Conservation (phyloP, 371 early-diverging fungal genomes). For the Thermomucor indicae-seudaticae region DNA sequence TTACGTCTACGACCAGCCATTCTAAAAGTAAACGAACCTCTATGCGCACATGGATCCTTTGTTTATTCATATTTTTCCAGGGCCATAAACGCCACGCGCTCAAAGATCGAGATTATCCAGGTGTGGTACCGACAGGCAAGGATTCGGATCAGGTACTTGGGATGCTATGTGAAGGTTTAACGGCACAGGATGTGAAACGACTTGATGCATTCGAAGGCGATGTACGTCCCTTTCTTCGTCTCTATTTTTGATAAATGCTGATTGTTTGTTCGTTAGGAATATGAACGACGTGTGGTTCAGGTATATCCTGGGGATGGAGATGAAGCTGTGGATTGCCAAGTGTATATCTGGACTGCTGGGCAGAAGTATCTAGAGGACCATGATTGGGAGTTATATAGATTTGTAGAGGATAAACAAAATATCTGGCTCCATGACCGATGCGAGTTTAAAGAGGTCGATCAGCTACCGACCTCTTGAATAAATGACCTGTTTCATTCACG, state of each 20-base stretch:
- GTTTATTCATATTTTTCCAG: slow-evolving; percentile 8
- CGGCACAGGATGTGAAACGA: slow-evolving; percentile 16
- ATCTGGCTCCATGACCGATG: slow-evolving; percentile 21
- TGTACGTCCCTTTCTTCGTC: too few species aligned
- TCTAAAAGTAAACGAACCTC: slow-evolving; percentile 23
- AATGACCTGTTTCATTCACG: too few species aligned
- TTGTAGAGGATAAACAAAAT: slow-evolving; percentile 10
- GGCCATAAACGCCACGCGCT: slow-evolving; percentile 27
- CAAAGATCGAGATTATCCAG: slow-evolving; percentile 34
- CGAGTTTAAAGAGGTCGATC: slow-evolving; percentile 19
- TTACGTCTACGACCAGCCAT: slow-evolving; percentile 18
- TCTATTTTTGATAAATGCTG: too few species aligned
- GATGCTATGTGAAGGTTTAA: slow-evolving; percentile 24
- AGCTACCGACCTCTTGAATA: too few species aligned
- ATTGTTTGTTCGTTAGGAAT: slow-evolving; percentile 17
- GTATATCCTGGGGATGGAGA: slow-evolving; percentile 8
- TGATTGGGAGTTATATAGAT: slow-evolving; percentile 30
- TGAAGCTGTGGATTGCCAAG: slow-evolving; percentile 8
- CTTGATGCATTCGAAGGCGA: slow-evolving; percentile 42
- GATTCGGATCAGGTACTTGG: slow-evolving; percentile 22
- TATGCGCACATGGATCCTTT: background rate
- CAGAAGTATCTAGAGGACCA: slow-evolving; percentile 10
- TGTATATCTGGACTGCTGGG: slow-evolving; percentile 38
- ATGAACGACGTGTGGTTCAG: slow-evolving; percentile 17
- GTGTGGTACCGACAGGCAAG: slow-evolving; percentile 20